Percentiles rank a stretch among this genome's conserved stretches.
phyloP scores from a whole-genome alignment of 768 basidiomycete genomes.

The Tricholoma sp. region DNA sequence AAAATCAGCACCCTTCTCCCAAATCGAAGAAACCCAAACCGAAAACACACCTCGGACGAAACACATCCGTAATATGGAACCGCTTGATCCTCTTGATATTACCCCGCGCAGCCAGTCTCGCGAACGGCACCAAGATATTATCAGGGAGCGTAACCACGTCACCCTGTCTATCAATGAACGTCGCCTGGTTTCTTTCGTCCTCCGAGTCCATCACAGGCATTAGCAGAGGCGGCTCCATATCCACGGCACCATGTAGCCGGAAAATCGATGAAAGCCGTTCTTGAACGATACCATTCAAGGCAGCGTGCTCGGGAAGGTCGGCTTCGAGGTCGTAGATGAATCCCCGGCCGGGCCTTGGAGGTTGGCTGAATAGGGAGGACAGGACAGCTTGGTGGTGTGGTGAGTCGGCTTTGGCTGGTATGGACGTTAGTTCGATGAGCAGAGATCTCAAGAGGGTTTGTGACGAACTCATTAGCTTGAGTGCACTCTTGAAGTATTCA shows the following conservation, averaged over 20 bases:
- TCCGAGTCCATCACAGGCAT: conserved; percentile 63
- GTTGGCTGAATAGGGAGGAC: conserved; percentile 71
- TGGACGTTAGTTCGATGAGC: neutral
- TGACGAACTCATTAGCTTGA: conserved; percentile 65
- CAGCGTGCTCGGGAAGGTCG: conserved; percentile 63
- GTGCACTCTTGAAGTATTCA: conserved; percentile 78
- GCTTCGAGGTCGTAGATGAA: conserved; percentile 72
- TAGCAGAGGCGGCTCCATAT: conserved; percentile 81
- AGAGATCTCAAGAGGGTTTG: neutral
- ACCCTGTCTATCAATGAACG: conserved; percentile 76
- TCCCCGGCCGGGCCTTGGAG: conserved; percentile 55
- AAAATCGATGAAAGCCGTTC: conserved; percentile 76
- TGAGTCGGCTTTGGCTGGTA: conserved; percentile 70
- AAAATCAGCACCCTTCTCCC: conserved; percentile 1
- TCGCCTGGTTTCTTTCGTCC: conserved; percentile 60
- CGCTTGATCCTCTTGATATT: conserved; percentile 72
- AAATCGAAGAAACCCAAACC: conserved; percentile 7
- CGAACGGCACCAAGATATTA: conserved; percentile 70
- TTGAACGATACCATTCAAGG: conserved; percentile 69
- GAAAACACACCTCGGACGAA: conserved; percentile 52
- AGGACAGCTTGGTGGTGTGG: conserved; percentile 77
- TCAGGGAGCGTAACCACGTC: conserved; percentile 71
- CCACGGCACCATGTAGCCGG: conserved; percentile 84
- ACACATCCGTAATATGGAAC: conserved; percentile 73
- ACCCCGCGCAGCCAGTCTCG: conserved; percentile 72